Conservation (phyloP, 2,329 filamentous ascomycete species). For the Xylaria sp. region DNA sequence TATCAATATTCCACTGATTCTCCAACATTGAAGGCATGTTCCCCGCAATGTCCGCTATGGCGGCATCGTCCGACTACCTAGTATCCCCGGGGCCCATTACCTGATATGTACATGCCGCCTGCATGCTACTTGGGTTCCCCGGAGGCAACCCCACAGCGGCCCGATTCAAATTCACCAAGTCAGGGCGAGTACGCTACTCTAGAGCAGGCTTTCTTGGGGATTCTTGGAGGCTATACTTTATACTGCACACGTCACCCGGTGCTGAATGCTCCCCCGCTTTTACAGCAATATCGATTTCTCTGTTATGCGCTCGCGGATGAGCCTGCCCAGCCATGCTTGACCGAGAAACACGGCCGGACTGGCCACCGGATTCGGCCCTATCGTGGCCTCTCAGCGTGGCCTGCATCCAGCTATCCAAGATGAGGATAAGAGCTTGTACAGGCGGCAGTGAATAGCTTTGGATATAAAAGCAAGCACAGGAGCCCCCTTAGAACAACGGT, state of each 20-base stretch:
- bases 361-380: conserved; percentile 28
- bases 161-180: conserved; percentile 27
- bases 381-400: conserved; percentile 10
- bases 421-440: conserved; percentile 16
- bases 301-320: conserved; percentile 10
- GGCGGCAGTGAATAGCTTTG: conserved; percentile 22
- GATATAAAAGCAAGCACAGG: conserved; percentile 35
- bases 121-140: conserved; percentile 20
- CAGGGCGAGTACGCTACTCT: not conserved
- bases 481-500: conserved; percentile 23
- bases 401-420: conserved; percentile 21
- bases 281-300: conserved; percentile 10
- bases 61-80: conserved; percentile 6
- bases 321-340: conserved; percentile 8
- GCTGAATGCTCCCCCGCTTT: conserved; percentile 6
- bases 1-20: not conserved
- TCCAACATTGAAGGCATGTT: not conserved
- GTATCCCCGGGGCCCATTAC: conserved; percentile 28
- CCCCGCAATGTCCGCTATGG: conserved; percentile 16
- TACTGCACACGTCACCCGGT: conserved; percentile 16
- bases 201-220: conserved; percentile 11
- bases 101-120: conserved; percentile 28
- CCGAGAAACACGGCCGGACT: conserved; percentile 22
- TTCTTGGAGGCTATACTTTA: conserved; percentile 7
- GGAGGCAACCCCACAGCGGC: conserved; percentile 22